These are phyloP conservation scores for Phytophthora sp. DNA, from an alignment of 352 stramenopile species.

Conservation along the genomic window DNA sequence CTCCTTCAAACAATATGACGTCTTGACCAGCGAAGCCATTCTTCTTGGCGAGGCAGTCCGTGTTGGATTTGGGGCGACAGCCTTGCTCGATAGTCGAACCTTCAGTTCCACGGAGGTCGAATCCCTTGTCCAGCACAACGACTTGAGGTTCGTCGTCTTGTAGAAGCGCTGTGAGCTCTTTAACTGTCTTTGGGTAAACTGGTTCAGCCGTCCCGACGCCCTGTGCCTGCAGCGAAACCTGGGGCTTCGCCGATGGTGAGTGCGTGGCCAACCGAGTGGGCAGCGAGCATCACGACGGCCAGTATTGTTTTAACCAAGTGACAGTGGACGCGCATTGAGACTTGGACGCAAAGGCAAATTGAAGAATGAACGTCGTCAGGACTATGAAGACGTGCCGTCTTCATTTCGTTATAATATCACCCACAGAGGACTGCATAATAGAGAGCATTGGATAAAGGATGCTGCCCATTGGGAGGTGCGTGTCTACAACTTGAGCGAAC, in stretches of 20 bases:
- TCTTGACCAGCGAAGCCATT: constrained; percentile 45
- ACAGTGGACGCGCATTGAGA: too few species aligned
- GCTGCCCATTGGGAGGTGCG: too few species aligned
- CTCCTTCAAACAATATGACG: constrained; percentile 42
- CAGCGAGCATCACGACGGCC: too few species aligned
- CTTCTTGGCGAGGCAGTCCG: constrained; percentile 42
- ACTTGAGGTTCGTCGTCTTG: constrained; percentile 36
- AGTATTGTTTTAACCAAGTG: too few species aligned
- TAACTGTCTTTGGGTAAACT: constrained; percentile 36
- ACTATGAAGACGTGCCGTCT: too few species aligned
- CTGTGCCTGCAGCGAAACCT: constrained; percentile 36
- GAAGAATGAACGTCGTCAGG: too few species aligned
- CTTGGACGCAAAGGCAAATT: too few species aligned
- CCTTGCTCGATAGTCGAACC: constrained; percentile 41
- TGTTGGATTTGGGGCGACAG: constrained; percentile 39
- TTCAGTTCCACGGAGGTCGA: constrained; percentile 42
- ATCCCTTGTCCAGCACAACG: constrained; percentile 45
- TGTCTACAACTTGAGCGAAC: too few species aligned
- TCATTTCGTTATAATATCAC: too few species aligned
- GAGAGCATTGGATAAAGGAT: too few species aligned
- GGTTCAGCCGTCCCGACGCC: constrained; percentile 34
- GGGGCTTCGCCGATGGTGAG: constrained; percentile 14
- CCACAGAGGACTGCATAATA: too few species aligned
- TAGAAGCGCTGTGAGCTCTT: constrained; percentile 40
- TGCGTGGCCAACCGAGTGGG: not conserved